Base-by-base conservation (phyloP, 2,329 filamentous ascomycete genomes). In the Pyrenophora graminea region DNA sequence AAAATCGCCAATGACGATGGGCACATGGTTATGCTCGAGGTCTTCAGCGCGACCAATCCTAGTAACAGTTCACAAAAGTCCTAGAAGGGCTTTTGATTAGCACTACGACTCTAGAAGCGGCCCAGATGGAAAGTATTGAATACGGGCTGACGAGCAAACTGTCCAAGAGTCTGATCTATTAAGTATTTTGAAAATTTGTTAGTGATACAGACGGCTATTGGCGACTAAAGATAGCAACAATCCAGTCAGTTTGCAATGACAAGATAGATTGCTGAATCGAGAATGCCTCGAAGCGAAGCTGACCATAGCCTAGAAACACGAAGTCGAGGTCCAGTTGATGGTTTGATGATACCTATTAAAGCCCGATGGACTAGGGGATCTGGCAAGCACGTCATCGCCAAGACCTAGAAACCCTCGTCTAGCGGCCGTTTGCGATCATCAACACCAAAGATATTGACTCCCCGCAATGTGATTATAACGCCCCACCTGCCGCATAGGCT, bases 371-470 rank as follows among this genome's bases (percentile, higher is more conserved):
- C 32, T 32, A 51, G 48, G 42, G 34, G 44, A 44, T 45, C 30
- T 37, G 21, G 45, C 17, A 51, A 64, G 62, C 63, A 66, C 67
- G 68, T 67, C 66, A 66, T 69, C 43, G 63, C 64, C 61, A 66
- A 66, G 64, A 45, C 44, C 42, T 51, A 39, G 46, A 41, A 39
- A 56, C 56, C 56, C 55, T 55, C 53, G 52, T 58, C 55, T 69
- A 67, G 66, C 58, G 67, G 56, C 48, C 40, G 49, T 48, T 51
- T 38, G 48, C 30, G 53, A 61, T 63, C 58, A 62, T 59, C 55
- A 57, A 55, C 41, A 47, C 45, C 37, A 49, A 48, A 54, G 56
- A 56, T 58, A 62, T 64, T 64, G 63, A 65, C 63, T 64, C 62
- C 57, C 55, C 61, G 53, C 63, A 55, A 62, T 55, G 65, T 62